phyloP scores from a whole-genome alignment of 2,329 filamentous ascomycete genomes.

The Pseudogymnoascus pannorum region DNA sequence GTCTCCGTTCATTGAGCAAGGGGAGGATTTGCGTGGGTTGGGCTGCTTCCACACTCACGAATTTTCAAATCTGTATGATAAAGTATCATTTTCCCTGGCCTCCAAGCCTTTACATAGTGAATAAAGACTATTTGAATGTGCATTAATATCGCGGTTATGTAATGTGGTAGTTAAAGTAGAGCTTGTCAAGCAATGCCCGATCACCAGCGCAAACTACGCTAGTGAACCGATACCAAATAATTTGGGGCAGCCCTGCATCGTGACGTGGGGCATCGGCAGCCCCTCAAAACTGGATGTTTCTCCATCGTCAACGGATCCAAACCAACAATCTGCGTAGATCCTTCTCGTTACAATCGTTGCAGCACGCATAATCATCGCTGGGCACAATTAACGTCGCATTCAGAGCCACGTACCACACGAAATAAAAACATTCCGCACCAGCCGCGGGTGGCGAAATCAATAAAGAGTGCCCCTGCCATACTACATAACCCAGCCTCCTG shows the following conservation, averaged over 20 bases:
- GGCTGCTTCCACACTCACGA: not conserved
- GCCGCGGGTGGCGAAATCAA: not conserved
- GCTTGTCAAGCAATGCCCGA: not conserved
- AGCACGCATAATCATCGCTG: not conserved
- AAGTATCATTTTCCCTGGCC: conserved; percentile 1
- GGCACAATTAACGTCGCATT: not conserved
- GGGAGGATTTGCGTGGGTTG: conserved; percentile 3
- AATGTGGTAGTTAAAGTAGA: not conserved
- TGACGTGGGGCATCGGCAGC: conserved; percentile 2
- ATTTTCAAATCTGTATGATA: conserved; percentile 3
- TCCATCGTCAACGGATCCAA: not conserved
- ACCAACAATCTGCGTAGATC: not conserved
- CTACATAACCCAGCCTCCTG: not conserved
- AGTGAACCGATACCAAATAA: conserved; percentile 6
- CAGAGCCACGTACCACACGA: conserved; percentile 3
- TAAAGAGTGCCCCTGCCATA: not conserved
- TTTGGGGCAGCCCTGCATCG: not conserved
- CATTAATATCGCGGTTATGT: not conserved
- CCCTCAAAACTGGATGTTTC: not conserved
- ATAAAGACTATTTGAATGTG: conserved; percentile 3
- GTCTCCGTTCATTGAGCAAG: not conserved
- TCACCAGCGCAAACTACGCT: not conserved
- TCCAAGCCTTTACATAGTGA: conserved; percentile 1
- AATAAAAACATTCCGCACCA: not conserved
- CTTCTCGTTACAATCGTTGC: conserved; percentile 1